These are phyloP conservation scores for Penicillium nucicola DNA, from an alignment of 495 filamentous ascomycete species.

Conservation along the genomic window DNA sequence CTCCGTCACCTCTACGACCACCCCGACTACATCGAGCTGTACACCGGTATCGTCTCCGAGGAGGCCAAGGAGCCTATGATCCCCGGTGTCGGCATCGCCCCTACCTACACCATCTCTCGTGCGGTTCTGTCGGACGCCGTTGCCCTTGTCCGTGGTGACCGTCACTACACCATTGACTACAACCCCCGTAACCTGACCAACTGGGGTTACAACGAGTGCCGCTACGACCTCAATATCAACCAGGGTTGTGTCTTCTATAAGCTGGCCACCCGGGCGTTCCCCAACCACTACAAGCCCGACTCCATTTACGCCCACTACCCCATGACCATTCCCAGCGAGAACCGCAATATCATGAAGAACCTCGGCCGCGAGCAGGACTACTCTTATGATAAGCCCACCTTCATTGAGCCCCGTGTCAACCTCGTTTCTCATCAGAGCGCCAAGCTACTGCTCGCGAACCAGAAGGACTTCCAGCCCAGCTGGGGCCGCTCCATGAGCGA, in stretches of 20 bases:
- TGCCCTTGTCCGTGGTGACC: slow-evolving; percentile 51
- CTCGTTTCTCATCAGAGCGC: slow-evolving; percentile 60
- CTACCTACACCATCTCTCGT: slow-evolving; percentile 56
- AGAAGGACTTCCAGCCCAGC: slow-evolving; percentile 59
- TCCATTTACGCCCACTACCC: slow-evolving; percentile 88
- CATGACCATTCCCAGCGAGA: slow-evolving; percentile 75
- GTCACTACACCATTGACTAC: slow-evolving; percentile 60
- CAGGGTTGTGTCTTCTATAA: slow-evolving; percentile 87
- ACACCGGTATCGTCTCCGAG: slow-evolving; percentile 58
- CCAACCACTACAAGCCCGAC: slow-evolving; percentile 72
- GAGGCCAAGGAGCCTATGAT: slow-evolving; percentile 51
- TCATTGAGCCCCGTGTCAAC: slow-evolving; percentile 48
- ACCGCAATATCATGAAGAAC: slow-evolving; percentile 65
- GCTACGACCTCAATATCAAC: slow-evolving; percentile 69
- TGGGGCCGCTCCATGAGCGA: slow-evolving; percentile 57
- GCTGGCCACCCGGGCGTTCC: slow-evolving; percentile 74
- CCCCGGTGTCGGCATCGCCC: slow-evolving; percentile 54
- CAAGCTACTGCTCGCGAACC: slow-evolving; percentile 59
- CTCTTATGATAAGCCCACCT: slow-evolving; percentile 62
- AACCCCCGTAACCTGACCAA: slow-evolving; percentile 77
- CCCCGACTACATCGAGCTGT: slow-evolving; percentile 63
- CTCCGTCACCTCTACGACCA: slow-evolving; percentile 56
- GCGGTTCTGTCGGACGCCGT: slow-evolving; percentile 54
- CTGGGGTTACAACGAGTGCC: slow-evolving; percentile 70
- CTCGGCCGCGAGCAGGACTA: slow-evolving; percentile 71